Evolutionary conservation across 768 basidiomycete genomes (phyloP), one percentile per base, ranked within the genome.

Genomic region (Tylopilus sp.): DNA sequence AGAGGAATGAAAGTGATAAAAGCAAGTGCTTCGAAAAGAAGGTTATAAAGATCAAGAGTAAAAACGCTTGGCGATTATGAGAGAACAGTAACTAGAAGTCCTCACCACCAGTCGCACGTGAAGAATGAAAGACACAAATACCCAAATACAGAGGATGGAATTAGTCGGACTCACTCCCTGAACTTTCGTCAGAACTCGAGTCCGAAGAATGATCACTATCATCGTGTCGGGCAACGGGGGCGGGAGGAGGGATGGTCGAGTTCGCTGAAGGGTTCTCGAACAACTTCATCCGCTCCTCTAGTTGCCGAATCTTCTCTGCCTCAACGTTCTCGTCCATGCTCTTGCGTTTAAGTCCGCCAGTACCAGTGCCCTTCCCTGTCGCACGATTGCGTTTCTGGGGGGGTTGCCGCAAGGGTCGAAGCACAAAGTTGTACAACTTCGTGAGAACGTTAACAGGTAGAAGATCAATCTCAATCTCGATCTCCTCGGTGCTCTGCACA

Each of bases 291-390:
- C 92, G 85, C 62, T 86, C 86, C 72, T 99, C 96, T 38, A 99
- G 79, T 69, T 84, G 79, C 46, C 88, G 82, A 65, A 99, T 99
- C 77, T 95, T 92, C 76, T 92, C 93, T 9, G 91, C 88, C 73
- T 99, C 96, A 30, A 87, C 88, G 59, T 92, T 90, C 74, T 98
- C 94, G 66, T 98, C 93, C 90, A 98, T 95, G 66, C 88, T 91
- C 79, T 94, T 93, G 53, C 93, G 85, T 70, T 94, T 92, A 43
- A 92, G 75, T 10, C 94, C 92, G 38, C 92, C 94, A 4, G 92
- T 94, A 1, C 89, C 89, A 0, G 86, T 87, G 29, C 89, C 89
- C 66, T 92, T 90, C 56, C 86, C 85, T 6, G 77, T 76, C 21
- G 58, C 57, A 37, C 84, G 77, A 61, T 73, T 83, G 44, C 88